Base-by-base conservation (phyloP, 2,329 filamentous ascomycete genomes). In the Aureobasidium uvarum region DNA sequence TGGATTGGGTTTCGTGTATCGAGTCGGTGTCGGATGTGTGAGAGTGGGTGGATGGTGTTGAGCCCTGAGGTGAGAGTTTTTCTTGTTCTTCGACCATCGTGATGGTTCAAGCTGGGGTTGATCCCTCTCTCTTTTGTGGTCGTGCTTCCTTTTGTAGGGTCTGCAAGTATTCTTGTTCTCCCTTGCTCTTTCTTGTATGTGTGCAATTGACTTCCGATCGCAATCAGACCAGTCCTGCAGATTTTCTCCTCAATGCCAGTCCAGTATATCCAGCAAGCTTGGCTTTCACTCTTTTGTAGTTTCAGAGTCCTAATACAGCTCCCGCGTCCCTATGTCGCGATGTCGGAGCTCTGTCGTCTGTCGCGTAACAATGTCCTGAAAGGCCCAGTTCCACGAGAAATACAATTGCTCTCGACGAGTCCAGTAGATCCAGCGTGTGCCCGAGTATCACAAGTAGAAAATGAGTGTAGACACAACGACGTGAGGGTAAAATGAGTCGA, bases 11-110 rank as follows among this genome's bases (percentile, higher is more conserved):
- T 31, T 43, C 52, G 54, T 59, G 38, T 5, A 45, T 58, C 3
- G 58, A 60, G 25, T 56, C 58, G 18, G 33, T n/a, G 50, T 56
- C 65, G 16, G 62, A 58, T 16, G 48, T 45, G 36, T 64, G 18
- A 7, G 46, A 48, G n/a, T 36, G 59, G 10, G 59, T 39, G 18
- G 50, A 55, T 6, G 43, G 51, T 23, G 31, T 58, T 14, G 52
- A 48, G 18, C 16, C 39, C 13, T 54, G 20, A 4, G 48, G 48
- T 6, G 46, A 62, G 13, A 36, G 36, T 5, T 52, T 51, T 31
- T 64, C 45, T 11, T 41, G 20, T 45, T 64, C 50, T 64, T 64
- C 60, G 18, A 41, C 36, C 48, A 48, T 62, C 25, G 45, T 62
- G 59, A 52, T 43, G 45, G 59, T n/a, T 5, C 13, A 13, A 11